phyloP scores from a whole-genome alignment of 768 basidiomycete species.

The Termitomyces sp. region DNA sequence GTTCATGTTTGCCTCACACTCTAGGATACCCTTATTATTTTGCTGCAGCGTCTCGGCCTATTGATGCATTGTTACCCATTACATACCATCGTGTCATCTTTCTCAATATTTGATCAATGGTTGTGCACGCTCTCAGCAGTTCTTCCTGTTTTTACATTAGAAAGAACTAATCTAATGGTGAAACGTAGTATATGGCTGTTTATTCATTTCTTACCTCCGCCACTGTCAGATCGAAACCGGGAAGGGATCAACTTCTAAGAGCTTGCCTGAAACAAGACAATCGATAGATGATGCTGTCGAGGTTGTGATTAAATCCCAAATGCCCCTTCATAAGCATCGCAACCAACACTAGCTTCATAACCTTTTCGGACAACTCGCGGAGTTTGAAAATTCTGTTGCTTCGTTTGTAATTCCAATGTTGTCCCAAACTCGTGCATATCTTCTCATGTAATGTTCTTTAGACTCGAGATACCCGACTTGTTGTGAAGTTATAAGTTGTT shows the following conservation, averaged over 20 bases:
- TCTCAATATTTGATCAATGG: neutral
- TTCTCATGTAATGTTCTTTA: no score
- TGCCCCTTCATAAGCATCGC: no score
- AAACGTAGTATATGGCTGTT: neutral
- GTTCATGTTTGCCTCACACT: constrained; percentile 16
- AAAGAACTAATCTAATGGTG: neutral
- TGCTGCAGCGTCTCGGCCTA: constrained; percentile 11
- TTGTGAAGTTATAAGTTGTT: no score
- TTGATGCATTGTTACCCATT: constrained; percentile 6
- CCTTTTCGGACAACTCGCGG: no score
- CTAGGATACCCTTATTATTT: constrained; percentile 16
- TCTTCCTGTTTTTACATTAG: neutral
- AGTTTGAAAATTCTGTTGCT: no score
- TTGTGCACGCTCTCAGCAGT: neutral
- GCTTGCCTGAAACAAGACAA: neutral
- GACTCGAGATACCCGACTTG: no score
- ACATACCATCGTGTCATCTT: constrained; percentile 7
- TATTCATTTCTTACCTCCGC: neutral
- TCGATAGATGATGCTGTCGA: no score
- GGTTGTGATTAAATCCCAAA: no score
- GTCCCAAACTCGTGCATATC: no score
- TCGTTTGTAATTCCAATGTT: no score
- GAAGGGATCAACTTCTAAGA: neutral
- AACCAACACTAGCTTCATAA: neutral
- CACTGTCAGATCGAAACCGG: neutral